phyloP scores from a whole-genome alignment of 306 rosid genomes.

The Canavalia gladiata region DNA sequence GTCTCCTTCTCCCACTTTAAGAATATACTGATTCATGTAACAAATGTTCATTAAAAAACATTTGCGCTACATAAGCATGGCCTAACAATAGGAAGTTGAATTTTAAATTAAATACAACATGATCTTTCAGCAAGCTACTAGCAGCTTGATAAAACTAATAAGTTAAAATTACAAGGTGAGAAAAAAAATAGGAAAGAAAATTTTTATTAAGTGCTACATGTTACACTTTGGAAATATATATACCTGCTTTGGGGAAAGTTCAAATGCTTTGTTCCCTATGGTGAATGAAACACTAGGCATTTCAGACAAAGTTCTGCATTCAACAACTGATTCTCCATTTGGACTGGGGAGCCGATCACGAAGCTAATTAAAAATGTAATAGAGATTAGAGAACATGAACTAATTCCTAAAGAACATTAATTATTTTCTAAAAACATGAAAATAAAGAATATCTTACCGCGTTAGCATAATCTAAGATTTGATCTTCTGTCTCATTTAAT shows the following conservation, averaged over 20 bases:
- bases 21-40: slow-evolving; percentile 66
- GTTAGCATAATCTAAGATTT: no score
- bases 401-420: no score
- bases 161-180: no score
- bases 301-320: no score
- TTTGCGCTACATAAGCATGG: neutral
- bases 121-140: neutral
- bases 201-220: neutral
- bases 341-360: no score
- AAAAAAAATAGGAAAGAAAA: no score
- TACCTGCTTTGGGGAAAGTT: slow-evolving; percentile 68
- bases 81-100: neutral
- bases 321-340: no score
- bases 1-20: slow-evolving; percentile 69
- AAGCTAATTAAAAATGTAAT: no score
- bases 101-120: neutral
- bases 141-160: slow-evolving; percentile 3
- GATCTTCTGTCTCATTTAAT: no score
- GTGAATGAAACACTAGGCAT: slow-evolving; percentile 60
- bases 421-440: no score
- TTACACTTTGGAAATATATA: neutral
- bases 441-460: no score
- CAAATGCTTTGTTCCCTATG: slow-evolving; percentile 65
- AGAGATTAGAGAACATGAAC: no score
- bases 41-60: slow-evolving; percentile 32